These are phyloP conservation scores for Aspergillus uvarum DNA, from an alignment of 2,329 filamentous ascomycete genomes.

Conservation along the genomic window DNA sequence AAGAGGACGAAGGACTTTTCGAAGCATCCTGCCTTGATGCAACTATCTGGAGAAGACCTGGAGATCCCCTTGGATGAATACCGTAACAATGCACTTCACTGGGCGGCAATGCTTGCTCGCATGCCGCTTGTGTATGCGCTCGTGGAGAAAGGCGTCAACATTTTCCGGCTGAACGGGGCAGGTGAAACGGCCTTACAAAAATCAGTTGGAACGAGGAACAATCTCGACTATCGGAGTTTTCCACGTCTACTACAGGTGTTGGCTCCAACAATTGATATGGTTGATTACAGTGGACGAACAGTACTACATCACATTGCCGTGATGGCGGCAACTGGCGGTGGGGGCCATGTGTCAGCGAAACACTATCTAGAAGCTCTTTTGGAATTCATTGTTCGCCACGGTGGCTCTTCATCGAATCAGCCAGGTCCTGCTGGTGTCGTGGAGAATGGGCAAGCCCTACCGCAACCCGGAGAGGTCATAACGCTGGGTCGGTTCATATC, in stretches of 20 bases:
- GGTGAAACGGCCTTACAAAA: conserved; percentile 93
- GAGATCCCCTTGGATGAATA: conserved; percentile 91
- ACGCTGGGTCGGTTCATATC: conserved; percentile 91
- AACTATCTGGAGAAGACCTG: conserved; percentile 74
- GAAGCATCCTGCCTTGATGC: conserved; percentile 73
- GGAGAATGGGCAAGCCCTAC: conserved; percentile 26
- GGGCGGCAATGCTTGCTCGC: conserved; percentile 89
- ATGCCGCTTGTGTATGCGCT: conserved; percentile 78
- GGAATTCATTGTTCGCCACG: conserved; percentile 90
- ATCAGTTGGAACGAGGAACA: conserved; percentile 90
- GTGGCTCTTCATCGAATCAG: conserved; percentile 61
- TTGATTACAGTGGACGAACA: conserved; percentile 84
- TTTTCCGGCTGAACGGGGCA: conserved; percentile 80
- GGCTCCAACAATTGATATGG: conserved; percentile 83
- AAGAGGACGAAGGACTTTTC: conserved; percentile 67
- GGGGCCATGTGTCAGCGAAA: conserved; percentile 78
- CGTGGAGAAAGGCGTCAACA: conserved; percentile 80
- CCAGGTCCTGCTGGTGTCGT: conserved; percentile 34
- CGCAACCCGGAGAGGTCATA: conserved; percentile 62
- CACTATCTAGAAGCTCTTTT: conserved; percentile 94
- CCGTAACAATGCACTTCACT: conserved; percentile 84
- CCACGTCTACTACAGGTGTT: conserved; percentile 86
- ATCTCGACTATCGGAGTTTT: conserved; percentile 86
- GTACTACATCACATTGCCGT: conserved; percentile 96
- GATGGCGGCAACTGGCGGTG: conserved; percentile 90